Evolutionary conservation across 768 basidiomycete species (phyloP), one percentile per base, ranked within the genome.

Genomic region (Boletus edulis): DNA sequence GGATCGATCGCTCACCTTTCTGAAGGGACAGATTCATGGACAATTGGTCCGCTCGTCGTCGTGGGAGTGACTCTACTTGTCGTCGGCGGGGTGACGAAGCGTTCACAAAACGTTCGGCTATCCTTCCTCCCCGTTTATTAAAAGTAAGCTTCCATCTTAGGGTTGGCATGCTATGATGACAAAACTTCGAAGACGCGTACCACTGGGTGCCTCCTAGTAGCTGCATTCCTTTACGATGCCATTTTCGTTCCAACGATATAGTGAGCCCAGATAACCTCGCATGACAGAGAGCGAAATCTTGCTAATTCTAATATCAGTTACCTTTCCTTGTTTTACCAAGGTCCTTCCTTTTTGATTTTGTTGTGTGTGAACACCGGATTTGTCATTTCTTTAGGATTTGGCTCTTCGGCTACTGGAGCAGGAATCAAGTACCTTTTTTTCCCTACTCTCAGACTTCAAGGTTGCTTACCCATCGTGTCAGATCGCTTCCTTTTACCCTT

Each of bases 291-390:
- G 14, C 2, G 32, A 1, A 9, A 17, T 29, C 5, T 15, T 17
- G 15, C 47, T 54, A 6, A 65, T 40, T 35, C 15, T 8, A 5
- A 47, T 34, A 1, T 14, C 20, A 68, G 67, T 67, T 91, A 90
- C 64, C 79, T 92, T 24, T 89, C 89, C 0, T 67, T 91, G 4
- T 91, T 86, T 66, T 92, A 78, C 67, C 89, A 92, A 73, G 67
- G 66, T 65, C 35, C 11, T 44, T 17, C 12, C 12, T 29, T 41
- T n/a, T 18, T 37, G 8, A 3, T 18, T 29, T 27, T 9, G 5
- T 29, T 15, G n/a, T 24, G n/a, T 22, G 18, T 24, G 6, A 46
- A 27, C 8, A 7, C 3, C 7, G 8, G 40, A 44, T 38, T 7
- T 53, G 42, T 58, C 22, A 1, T 17, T 18, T 15, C 0, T 39